These are phyloP conservation scores for Talaromyces sp. DNA, from an alignment of 2,329 filamentous ascomycete genomes.

Conservation along the genomic window DNA sequence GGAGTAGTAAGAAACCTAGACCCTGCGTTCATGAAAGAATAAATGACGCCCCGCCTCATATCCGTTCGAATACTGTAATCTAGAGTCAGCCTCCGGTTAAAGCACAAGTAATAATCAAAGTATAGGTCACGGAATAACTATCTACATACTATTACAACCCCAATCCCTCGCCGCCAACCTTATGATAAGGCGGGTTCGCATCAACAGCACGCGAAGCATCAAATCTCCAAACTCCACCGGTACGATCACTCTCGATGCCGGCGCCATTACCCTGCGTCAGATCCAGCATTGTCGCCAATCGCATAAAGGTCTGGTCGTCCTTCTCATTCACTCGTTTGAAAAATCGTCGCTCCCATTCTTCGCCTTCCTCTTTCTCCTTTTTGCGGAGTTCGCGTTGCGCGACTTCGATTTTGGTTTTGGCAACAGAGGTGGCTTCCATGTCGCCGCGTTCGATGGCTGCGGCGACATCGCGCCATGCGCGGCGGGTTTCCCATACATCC, in stretches of 20 bases:
- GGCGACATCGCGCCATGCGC: slow-evolving; percentile 84
- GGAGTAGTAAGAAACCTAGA: not conserved
- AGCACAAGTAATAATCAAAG: not conserved
- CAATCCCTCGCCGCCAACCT: slow-evolving; percentile 39
- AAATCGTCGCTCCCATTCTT: slow-evolving; percentile 78
- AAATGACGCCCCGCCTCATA: not conserved
- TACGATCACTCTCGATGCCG: slow-evolving; percentile 60
- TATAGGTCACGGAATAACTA: not conserved
- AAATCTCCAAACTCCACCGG: slow-evolving; percentile 68
- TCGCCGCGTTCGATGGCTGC: slow-evolving; percentile 75
- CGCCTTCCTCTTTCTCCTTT: slow-evolving; percentile 70
- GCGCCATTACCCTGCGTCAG: slow-evolving; percentile 40
- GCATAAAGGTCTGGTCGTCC: slow-evolving; percentile 40
- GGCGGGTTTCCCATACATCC: slow-evolving; percentile 80
- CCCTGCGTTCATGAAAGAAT: not conserved
- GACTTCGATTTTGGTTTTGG: slow-evolving; percentile 89
- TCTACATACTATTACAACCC: slow-evolving; percentile 26
- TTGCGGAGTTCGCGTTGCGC: slow-evolving; percentile 74
- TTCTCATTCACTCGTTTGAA: slow-evolving; percentile 55
- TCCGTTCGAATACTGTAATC: not conserved
- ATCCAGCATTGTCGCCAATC: slow-evolving; percentile 43
- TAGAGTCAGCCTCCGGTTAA: not conserved
- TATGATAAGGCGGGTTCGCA: slow-evolving; percentile 44
- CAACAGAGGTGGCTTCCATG: slow-evolving; percentile 71
- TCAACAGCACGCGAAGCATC: slow-evolving; percentile 53